Conservation (phyloP, 306 rosid species). For the Prosopis cineraria region DNA sequence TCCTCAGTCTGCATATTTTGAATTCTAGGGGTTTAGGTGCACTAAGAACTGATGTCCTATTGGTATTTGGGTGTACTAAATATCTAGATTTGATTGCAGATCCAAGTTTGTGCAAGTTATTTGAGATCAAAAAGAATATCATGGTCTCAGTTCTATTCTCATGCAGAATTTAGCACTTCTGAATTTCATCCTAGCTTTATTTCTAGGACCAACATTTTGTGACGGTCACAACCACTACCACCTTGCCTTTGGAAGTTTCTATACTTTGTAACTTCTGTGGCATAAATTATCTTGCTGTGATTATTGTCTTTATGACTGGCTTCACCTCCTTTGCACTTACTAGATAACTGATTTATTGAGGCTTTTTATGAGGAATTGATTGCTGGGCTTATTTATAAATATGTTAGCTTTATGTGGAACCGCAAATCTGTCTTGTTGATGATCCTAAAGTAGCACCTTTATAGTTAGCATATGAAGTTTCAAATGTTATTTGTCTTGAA, state of each 20-base stretch:
- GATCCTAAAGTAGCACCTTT: neutral
- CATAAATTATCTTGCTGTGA: conserved; percentile 11
- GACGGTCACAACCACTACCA: neutral
- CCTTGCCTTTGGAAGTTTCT: conserved; percentile 17
- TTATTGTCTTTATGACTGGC: neutral
- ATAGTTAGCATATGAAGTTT: conserved; percentile 17
- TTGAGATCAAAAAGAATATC: conserved; percentile 34
- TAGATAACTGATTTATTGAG: neutral
- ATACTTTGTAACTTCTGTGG: conserved; percentile 1
- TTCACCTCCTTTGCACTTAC: neutral
- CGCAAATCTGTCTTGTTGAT: neutral
- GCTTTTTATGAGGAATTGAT: neutral
- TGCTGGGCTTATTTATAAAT: conserved; percentile 18
- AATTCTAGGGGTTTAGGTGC: neutral
- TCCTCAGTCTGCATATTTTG: neutral
- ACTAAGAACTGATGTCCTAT: neutral
- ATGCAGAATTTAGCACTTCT: conserved; percentile 36
- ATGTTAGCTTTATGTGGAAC: conserved; percentile 3
- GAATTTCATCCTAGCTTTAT: conserved; percentile 7
- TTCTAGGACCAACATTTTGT: conserved; percentile 12
- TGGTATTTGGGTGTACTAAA: conserved; percentile 6
- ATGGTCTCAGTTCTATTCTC: conserved; percentile 35
- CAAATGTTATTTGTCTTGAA: neutral
- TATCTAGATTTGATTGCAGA: conserved; percentile 50
- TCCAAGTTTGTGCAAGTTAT: conserved; percentile 34